Evolutionary conservation across 202 grass and related monocot species (phyloP).

Genomic region (Schoenoplectus triqueter): DNA sequence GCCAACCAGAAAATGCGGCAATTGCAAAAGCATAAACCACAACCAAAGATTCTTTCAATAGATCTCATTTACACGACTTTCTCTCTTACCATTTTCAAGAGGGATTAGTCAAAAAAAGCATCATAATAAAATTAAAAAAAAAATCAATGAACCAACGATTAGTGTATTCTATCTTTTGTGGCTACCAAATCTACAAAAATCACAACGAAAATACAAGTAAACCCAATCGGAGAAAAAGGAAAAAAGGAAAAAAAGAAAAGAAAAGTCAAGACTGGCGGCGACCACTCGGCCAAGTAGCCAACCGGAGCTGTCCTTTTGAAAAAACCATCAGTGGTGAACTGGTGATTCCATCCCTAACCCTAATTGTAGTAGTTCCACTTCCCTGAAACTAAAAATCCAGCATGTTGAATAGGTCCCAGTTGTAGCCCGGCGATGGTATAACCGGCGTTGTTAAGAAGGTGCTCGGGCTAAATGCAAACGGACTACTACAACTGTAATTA

Average conservation of each 20-base stretch:
- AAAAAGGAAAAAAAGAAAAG: neutral
- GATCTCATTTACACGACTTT: constrained; percentile 39
- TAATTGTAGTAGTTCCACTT: constrained; percentile 30
- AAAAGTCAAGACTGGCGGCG: constrained; percentile 41
- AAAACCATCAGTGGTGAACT: neutral
- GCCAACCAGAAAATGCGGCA: neutral
- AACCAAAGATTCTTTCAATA: constrained; percentile 30
- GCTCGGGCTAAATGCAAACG: constrained; percentile 65
- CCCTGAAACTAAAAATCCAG: constrained; percentile 43
- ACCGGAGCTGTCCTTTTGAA: neutral
- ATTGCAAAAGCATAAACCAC: constrained; percentile 6
- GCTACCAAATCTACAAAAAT: constrained; percentile 26
- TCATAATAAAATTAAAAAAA: constrained; percentile 8
- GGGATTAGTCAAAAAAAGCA: constrained; percentile 38
- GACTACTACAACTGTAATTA: constrained; percentile 52
- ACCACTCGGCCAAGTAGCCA: constrained; percentile 33
- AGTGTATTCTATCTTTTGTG: constrained; percentile 27
- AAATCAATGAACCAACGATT: constrained; percentile 34
- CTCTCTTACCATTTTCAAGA: constrained; percentile 37
- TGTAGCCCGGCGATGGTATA: constrained; percentile 67
- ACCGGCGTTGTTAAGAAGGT: constrained; percentile 63
- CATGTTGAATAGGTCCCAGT: constrained; percentile 58
- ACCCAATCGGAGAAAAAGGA: constrained; percentile 20
- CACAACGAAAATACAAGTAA: constrained; percentile 18
- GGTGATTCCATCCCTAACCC: constrained; percentile 34